These are phyloP conservation scores for Fusarium poae DNA, from an alignment of 2,329 filamentous ascomycete genomes.

Conservation along the genomic window DNA sequence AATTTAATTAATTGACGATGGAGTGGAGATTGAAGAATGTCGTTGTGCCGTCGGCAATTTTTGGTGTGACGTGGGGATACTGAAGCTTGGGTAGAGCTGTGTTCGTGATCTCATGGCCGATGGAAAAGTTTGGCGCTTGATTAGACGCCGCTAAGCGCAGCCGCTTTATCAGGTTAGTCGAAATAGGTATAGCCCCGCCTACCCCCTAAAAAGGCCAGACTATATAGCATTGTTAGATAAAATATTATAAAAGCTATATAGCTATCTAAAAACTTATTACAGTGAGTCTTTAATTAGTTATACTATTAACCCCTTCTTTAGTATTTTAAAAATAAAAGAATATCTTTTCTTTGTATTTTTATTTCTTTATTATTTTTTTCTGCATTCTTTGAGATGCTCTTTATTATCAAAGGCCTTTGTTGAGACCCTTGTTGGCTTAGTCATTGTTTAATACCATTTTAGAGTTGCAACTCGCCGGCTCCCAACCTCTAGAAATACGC, in stretches of 20 bases:
- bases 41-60: slow-evolving; percentile 34
- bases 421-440: slow-evolving; percentile 9
- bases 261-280: fast-evolving
- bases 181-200: slow-evolving; percentile 6
- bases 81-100: slow-evolving; percentile 40
- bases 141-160: slow-evolving; percentile 45
- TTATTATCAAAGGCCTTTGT: not conserved
- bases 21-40: slow-evolving; percentile 40
- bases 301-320: not conserved
- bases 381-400: no score
- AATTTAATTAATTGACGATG: slow-evolving; percentile 17
- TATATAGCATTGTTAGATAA: not conserved
- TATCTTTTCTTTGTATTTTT: not conserved
- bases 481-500: slow-evolving; percentile 5
- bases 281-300: fast-evolving
- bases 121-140: slow-evolving; percentile 43
- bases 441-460: slow-evolving; percentile 1
- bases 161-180: not conserved
- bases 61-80: slow-evolving; percentile 37
- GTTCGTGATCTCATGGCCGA: slow-evolving; percentile 49
- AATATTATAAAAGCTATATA: not conserved
- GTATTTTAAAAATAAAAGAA: not conserved
- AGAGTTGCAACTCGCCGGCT: not conserved
- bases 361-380: not conserved
- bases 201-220: slow-evolving; percentile 15